Conservation (phyloP, 2,329 filamentous ascomycete species). For the Hymenoscyphus linearis region DNA sequence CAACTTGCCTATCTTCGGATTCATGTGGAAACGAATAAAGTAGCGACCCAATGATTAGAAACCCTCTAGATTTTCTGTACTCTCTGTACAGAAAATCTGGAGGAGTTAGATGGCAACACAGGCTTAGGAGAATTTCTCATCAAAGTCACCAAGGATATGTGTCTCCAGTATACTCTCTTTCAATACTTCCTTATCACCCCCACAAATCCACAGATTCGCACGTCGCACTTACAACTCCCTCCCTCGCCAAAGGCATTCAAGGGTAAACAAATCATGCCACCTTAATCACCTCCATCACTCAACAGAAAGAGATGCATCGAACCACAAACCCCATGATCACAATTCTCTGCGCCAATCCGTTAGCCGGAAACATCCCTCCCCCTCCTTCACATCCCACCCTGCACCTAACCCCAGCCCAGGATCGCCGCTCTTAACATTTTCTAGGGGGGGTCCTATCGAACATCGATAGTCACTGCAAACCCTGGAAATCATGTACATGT, state of each 20-base stretch:
- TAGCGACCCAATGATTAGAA: not conserved
- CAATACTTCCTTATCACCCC: too few relatives aligned
- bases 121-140: too few relatives aligned
- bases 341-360: not conserved
- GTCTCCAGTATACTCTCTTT: too few relatives aligned
- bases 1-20: not conserved
- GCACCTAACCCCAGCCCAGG: not conserved
- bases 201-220: not conserved
- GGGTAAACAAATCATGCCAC: not conserved
- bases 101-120: too few relatives aligned
- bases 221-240: too few relatives aligned
- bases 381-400: not conserved
- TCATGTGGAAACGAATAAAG: not conserved
- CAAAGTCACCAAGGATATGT: too few relatives aligned
- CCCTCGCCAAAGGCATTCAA: not conserved
- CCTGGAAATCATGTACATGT: too few relatives aligned
- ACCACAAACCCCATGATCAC: not conserved
- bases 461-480: not conserved
- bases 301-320: not conserved
- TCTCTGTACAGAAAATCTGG: not conserved
- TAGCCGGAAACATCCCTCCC: not conserved
- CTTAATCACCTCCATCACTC: not conserved
- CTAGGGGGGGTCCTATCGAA: not conserved
- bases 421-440: not conserved
- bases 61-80: not conserved